Percentiles rank a stretch among this genome's conserved stretches.
Conservation (phyloP, 2,329 filamentous ascomycete genomes). For the Arthrobotrys pseudoclavata region DNA sequence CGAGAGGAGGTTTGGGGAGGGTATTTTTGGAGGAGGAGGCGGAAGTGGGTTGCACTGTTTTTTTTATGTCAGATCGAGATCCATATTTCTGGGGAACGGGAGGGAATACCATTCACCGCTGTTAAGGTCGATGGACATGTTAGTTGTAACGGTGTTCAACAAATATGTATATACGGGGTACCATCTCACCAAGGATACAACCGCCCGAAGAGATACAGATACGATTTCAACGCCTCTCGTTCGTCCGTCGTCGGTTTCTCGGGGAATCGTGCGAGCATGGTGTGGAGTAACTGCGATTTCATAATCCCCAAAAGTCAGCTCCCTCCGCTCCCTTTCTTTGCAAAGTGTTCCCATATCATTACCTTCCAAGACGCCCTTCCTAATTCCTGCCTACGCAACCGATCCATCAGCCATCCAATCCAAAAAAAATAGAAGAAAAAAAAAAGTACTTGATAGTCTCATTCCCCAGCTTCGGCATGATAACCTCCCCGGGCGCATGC, state of each 20-base stretch:
- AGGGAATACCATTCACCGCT: slow-evolving; percentile 71
- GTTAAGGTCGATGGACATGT: slow-evolving; percentile 6
- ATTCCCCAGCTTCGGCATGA: slow-evolving; percentile 85
- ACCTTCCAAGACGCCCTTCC: slow-evolving; percentile 77
- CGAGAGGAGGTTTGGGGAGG: slow-evolving; percentile 76
- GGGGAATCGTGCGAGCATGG: slow-evolving; percentile 78
- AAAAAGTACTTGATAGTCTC: slow-evolving; percentile 77
- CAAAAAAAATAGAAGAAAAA: neutral
- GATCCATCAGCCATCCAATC: neutral
- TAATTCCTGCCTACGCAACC: slow-evolving; percentile 70
- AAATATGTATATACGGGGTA: neutral
- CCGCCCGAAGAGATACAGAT: slow-evolving; percentile 76
- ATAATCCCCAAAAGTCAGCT: no score
- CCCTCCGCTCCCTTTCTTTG: no score
- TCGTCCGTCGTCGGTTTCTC: slow-evolving; percentile 76
- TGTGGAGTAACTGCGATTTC: slow-evolving; percentile 72
- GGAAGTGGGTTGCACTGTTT: slow-evolving; percentile 74
- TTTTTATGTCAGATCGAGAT: no score
- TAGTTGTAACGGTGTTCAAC: neutral
- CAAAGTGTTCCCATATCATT: neutral
- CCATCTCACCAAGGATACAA: slow-evolving; percentile 73
- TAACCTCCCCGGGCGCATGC: slow-evolving; percentile 73
- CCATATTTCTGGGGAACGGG: neutral
- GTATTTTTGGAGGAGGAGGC: slow-evolving; percentile 73
- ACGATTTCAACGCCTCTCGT: slow-evolving; percentile 74